Evolutionary conservation across 2,329 filamentous ascomycete species (phyloP), one percentile per base, ranked within the genome.

Genomic region (Zopfia rhizophila): DNA sequence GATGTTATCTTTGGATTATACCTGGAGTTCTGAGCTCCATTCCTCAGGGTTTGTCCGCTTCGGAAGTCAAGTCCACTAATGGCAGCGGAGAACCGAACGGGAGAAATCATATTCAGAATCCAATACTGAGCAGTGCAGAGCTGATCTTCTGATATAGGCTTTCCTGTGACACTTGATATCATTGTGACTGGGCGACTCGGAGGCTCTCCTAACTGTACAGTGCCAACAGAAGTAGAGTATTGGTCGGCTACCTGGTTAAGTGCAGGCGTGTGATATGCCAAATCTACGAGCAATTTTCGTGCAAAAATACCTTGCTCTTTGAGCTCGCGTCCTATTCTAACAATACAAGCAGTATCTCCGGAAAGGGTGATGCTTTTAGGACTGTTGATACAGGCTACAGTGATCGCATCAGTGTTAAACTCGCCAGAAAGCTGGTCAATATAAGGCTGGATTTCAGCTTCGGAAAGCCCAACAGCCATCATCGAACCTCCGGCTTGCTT

Each of bases 231-330:
- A 27, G n/a, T 27, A n/a, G 24, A n/a, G 37, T 75, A 73, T 2
- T 57, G 48, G 3, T 38, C 49, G 4, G 63, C 55, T 32, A 66
- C 67, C 1, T 56, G 45, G 4, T 62, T 12, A 72, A 75, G 74
- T 21, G 74, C 24, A n/a, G n/a, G 13, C 72, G 74, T 75, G 25
- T 76, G 73, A 23, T 77, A 78, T 0, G 75, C 76, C 12, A 54
- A 65, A 17, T 74, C 69, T 2, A 76, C 72, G 41, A 68, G 63
- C 2, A 78, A 65, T n/a, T 58, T 42, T 1, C 73, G 61, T 3
- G 58, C 62, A 45, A 76, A 77, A 8, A 63, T 66, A 8, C 63
- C 53, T 21, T 69, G 55, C 4, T 67, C 62, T 5, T 72, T 57
- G 0, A 77, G 50, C 2, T 53, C 49, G 1, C 58, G 45, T 11